phyloP scores from a whole-genome alignment of 495 filamentous ascomycete genomes.

The Daldinia decipiens region DNA sequence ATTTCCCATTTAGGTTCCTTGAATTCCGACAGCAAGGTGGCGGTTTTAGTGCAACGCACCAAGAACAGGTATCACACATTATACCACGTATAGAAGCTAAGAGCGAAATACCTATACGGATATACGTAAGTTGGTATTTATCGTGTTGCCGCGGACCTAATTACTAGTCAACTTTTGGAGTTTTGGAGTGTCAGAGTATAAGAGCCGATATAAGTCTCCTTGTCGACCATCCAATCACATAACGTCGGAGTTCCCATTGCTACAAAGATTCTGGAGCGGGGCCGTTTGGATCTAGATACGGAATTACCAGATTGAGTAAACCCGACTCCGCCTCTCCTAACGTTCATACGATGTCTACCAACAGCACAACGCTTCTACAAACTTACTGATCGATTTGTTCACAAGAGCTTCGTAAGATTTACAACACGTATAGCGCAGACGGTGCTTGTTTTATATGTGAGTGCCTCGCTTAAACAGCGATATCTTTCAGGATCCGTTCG shows the following conservation, averaged over 20 bases:
- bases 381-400: not conserved
- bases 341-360: constrained; percentile 6
- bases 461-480: not conserved
- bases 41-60: not conserved
- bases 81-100: not conserved
- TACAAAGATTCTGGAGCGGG: not conserved
- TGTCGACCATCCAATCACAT: not conserved
- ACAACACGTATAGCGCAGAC: not conserved
- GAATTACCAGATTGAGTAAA: constrained; percentile 34
- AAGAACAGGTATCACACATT: not conserved
- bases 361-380: not conserved
- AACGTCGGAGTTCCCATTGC: constrained; percentile 3
- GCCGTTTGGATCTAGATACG: constrained; percentile 1
- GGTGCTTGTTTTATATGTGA: not conserved
- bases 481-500: not conserved
- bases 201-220: not conserved
- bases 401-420: not conserved
- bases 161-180: not conserved
- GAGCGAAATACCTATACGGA: not conserved
- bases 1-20: constrained; percentile 1
- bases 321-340: constrained; percentile 16
- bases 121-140: not conserved
- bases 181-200: not conserved
- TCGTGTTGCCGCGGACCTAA: not conserved
- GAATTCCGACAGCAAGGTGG: not conserved